Evolutionary conservation across 139 green algal genomes (phyloP), one percentile per base, ranked within the genome.

Genomic region (Chlamydomonas schloesseri): DNA sequence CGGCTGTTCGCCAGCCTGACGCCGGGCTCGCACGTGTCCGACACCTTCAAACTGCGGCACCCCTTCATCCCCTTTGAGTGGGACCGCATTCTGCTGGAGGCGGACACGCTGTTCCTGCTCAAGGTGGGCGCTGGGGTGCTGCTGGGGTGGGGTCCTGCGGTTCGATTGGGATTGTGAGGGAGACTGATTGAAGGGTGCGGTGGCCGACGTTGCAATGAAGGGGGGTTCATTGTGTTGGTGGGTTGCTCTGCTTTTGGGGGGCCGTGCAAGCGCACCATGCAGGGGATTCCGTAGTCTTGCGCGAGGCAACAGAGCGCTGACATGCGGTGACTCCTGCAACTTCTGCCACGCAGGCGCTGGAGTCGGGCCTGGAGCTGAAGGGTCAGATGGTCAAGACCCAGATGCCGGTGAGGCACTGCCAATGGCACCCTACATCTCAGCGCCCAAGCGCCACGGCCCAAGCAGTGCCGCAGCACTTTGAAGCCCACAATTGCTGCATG

Each of bases 381-480:
- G 90, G 90, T 0, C 90, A 93, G 75, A 93, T 93, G 90, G 64
- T 93, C 29, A 65, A 84, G 13, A 89, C 84, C 8, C 85, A 36
- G 15, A 64, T 93, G 64, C 73, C 77, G 24, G 37, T 67, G 36
- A 67, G 60, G 4, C 17, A n/a, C n/a, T n/a, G n/a, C n/a, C n/a
- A n/a, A n/a, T n/a, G n/a, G n/a, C n/a, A n/a, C n/a, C n/a, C n/a
- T n/a, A n/a, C n/a, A n/a, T n/a, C n/a, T n/a, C n/a, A n/a, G n/a
- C n/a, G n/a, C n/a, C n/a, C n/a, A n/a, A n/a, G n/a, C n/a, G n/a
- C n/a, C n/a, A n/a, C n/a, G n/a, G n/a, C n/a, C n/a, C n/a, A n/a
- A n/a, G n/a, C n/a, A n/a, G n/a, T n/a, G n/a, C n/a, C n/a, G n/a
- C n/a, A n/a, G n/a, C n/a, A n/a, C n/a, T n/a, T n/a, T n/a, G n/a